Evolutionary conservation across 2,329 filamentous ascomycete genomes (phyloP), one percentile per base, ranked within the genome.

Genomic region (Arthrobotrys iridis): DNA sequence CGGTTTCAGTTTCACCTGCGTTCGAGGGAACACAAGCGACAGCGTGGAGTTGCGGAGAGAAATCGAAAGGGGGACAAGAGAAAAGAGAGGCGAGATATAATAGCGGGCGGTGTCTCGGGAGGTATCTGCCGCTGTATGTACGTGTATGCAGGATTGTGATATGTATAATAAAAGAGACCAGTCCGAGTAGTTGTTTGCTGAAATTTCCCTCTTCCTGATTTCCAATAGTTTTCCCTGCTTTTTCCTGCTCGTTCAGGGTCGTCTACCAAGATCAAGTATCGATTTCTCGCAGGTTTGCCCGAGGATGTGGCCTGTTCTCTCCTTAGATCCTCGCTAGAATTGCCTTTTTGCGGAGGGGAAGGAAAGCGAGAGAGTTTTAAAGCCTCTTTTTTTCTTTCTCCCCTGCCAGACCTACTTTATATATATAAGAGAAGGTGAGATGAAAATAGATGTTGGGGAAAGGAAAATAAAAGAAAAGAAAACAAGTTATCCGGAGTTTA

Each of bases 1-100:
- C 50, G 65, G 55, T 74, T 74, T 74, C 70, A 74, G 70, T 74
- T 74, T 74, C 70, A 74, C 70, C 62, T 73, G 50, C 35, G 68
- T 73, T 73, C 68, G 68, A 73, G 58, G 60, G 48, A 58, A 22
- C 59, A 55, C 65, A 63, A 66, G 68, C 59, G 68, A 66, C 43
- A 55, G 62, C 70, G 70, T 74, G 52, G 62, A 58, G 22, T 46
- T 45, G 60, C 70, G 70, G 70, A 74, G 68, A 41, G 60, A 65
- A 73, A 48, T 60, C 41, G 62, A 55, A 67, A 67, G 63, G 63
- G 63, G 63, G 59, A 60, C 20, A 30, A 15, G 41, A 46, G 15
- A 10, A 50, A 20, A 40, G 20, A 7, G 41, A 30, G 41, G 15
- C 57, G 37, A 48, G 35, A 68, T 52, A 52, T 52, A 60, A 52